Base-by-base conservation (phyloP, 345 rosid species). In the Gossypium australe region DNA sequence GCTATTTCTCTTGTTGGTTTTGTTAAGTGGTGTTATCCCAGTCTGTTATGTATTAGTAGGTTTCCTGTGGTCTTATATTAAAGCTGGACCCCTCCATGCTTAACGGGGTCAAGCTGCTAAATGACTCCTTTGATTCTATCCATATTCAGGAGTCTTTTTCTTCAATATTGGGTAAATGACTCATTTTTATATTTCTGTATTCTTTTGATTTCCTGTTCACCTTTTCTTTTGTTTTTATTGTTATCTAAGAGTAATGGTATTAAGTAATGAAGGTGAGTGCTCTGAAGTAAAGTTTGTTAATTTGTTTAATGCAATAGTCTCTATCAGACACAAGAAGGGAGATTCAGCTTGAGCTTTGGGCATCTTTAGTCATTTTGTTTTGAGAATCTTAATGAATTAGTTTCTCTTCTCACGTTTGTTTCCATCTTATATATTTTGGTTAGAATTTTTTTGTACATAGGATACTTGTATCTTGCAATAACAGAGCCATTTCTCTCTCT, bases 381-480 rank as follows among this genome's bases (percentile, higher is more conserved):
- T 2, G 38, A 60, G 63, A 25, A 24, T 24, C 14, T 18, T 70
- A 70, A 45, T 44, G 43, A 59, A 44, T 73, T 27, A 73, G 17
- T 24, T 60, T 59, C 4, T 17, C 51, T 63, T 41, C 9, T 63
- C 45, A 22, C 44, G 27, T 43, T 44, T 60, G 17, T 59, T 73
- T 43, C 9, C 9, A 48, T 65, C 13, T 34, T 43, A 59, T n/a
- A 62, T 13, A 48, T 34, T 62, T 17, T 74, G 4, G 60, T 51
- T 74, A 49, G 48, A 44, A 63, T 41, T 52, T 16, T 81, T 81
- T 48, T 24, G 47, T 43, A 57, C 18, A 51, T 4, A 9, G 67
- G 13, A 60, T 41, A 71, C 77, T 25, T 44, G 11, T 20, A 58
- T 64, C 44, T 7, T 41, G 18, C 27, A 12, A 11, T 45, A 47